A percentile compares a stretch with the other conserved stretches of the same genome.
These are phyloP conservation scores for Penicillium cataractarum DNA, from an alignment of 495 filamentous ascomycete species.

Conservation along the genomic window DNA sequence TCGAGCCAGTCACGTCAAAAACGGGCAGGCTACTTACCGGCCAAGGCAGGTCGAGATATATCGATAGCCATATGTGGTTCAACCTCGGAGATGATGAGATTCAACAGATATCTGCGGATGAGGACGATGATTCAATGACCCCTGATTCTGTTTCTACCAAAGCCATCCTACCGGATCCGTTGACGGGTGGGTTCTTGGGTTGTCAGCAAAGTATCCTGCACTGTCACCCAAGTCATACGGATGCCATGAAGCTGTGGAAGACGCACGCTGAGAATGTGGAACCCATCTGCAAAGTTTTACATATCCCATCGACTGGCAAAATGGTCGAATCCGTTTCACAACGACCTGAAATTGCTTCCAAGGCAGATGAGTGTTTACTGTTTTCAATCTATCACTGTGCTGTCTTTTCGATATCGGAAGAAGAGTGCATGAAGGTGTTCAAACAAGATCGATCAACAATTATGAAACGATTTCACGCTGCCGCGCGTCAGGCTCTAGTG, in stretches of 20 bases:
- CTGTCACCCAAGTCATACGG: slow-evolving; percentile 18
- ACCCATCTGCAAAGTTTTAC: slow-evolving; percentile 67
- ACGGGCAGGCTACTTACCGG: slow-evolving; percentile 14
- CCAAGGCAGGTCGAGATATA: slow-evolving; percentile 25
- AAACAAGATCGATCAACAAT: slow-evolving; percentile 14
- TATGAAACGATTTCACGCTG: slow-evolving; percentile 27
- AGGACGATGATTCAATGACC: slow-evolving; percentile 11
- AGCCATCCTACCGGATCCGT: slow-evolving; percentile 7
- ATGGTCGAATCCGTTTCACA: slow-evolving; percentile 37
- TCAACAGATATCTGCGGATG: slow-evolving; percentile 12
- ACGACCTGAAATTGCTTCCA: slow-evolving; percentile 31
- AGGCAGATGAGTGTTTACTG: slow-evolving; percentile 42
- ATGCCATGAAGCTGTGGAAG: slow-evolving; percentile 59
- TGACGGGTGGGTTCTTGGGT: slow-evolving; percentile 11
- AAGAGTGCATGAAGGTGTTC: slow-evolving; percentile 33
- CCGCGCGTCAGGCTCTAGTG: slow-evolving; percentile 29
- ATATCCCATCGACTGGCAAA: slow-evolving; percentile 56
- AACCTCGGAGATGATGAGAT: slow-evolving; percentile 23
- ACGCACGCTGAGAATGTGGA: slow-evolving; percentile 62
- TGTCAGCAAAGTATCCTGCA: slow-evolving; percentile 8
- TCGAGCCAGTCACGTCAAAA: slow-evolving; percentile 7
- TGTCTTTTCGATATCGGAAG: slow-evolving; percentile 35
- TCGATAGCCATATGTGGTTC: slow-evolving; percentile 23
- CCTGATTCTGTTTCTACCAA: neutral
- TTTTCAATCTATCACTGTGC: slow-evolving; percentile 50